Evolutionary conservation across 2,329 filamentous ascomycete species (phyloP).

Genomic region (Cryphonectria nitschkei): DNA sequence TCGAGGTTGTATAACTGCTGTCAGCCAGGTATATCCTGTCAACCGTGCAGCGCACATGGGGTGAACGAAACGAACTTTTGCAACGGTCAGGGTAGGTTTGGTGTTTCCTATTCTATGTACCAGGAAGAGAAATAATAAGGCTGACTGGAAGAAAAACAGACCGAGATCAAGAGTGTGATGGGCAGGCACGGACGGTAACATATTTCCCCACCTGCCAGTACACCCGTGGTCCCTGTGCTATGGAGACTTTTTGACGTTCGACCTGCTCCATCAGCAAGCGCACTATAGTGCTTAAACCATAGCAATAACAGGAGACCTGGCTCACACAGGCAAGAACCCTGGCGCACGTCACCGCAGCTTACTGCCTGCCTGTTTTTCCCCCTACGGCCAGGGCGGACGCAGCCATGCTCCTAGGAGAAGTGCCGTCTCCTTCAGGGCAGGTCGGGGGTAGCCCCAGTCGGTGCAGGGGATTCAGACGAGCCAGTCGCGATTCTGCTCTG

Average conservation of each 20-base stretch:
- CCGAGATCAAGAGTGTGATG: background rate
- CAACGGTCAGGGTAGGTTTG: background rate
- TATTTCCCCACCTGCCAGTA: constrained; percentile 4
- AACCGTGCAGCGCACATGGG: background rate
- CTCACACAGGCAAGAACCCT: constrained; percentile 16
- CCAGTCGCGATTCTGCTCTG: constrained; percentile 23
- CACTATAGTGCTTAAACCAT: background rate
- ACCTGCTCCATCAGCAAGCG: constrained; percentile 12
- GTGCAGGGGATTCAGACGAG: constrained; percentile 7
- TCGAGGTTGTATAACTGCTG: background rate
- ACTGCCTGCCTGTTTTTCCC: background rate
- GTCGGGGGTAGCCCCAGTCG: constrained; percentile 17
- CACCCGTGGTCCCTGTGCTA: constrained; percentile 18
- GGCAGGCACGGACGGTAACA: constrained; percentile 26
- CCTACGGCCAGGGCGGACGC: background rate
- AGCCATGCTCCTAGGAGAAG: constrained; percentile 13
- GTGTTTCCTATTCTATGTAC: too few relatives aligned
- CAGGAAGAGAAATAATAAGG: background rate
- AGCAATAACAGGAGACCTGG: constrained; percentile 11
- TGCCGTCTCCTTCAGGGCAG: constrained; percentile 16
- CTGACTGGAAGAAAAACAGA: too few relatives aligned
- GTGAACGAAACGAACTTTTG: background rate
- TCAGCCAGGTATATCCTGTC: background rate
- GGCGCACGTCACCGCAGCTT: constrained; percentile 1
- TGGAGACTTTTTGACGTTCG: constrained; percentile 14